phyloP scores from a whole-genome alignment of 768 basidiomycete species.

The Dentipellis sp. region DNA sequence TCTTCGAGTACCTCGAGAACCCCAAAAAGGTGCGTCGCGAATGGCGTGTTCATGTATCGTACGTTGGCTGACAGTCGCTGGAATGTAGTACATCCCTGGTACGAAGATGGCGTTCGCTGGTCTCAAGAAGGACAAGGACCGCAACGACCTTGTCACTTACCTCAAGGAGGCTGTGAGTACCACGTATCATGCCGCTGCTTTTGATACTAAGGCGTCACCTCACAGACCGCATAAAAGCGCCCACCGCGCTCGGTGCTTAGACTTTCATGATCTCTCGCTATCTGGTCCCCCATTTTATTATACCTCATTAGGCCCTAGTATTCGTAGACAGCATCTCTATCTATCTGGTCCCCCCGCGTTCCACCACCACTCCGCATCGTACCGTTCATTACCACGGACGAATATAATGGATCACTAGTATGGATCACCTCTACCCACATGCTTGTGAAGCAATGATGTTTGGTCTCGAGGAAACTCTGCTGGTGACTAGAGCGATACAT shows the following conservation, averaged over 20 bases:
- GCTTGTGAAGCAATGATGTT: background rate
- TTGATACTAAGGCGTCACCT: background rate
- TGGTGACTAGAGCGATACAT: too few species aligned
- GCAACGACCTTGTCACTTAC: constrained; percentile 85
- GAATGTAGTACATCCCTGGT: constrained; percentile 76
- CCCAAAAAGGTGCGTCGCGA: constrained; percentile 76
- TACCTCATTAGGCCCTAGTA: constrained; percentile 22
- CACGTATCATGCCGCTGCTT: background rate
- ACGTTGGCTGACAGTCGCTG: background rate
- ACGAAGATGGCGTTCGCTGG: constrained; percentile 99
- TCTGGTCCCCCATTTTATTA: constrained; percentile 14
- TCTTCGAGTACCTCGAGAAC: constrained; percentile 94
- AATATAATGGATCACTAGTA: background rate
- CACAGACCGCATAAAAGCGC: constrained; percentile 20
- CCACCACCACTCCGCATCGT: background rate
- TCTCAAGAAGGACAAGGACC: constrained; percentile 97
- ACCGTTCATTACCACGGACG: background rate
- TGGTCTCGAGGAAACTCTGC: background rate
- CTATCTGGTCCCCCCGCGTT: background rate
- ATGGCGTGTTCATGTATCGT: background rate
- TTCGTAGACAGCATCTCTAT: constrained; percentile 22
- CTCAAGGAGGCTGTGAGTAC: constrained; percentile 64
- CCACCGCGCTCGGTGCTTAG: constrained; percentile 2
- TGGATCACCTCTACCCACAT: background rate
- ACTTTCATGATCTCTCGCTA: constrained; percentile 4